These are phyloP conservation scores for Xylaria sp. DNA, from an alignment of 2,329 filamentous ascomycete genomes.

Conservation along the genomic window DNA sequence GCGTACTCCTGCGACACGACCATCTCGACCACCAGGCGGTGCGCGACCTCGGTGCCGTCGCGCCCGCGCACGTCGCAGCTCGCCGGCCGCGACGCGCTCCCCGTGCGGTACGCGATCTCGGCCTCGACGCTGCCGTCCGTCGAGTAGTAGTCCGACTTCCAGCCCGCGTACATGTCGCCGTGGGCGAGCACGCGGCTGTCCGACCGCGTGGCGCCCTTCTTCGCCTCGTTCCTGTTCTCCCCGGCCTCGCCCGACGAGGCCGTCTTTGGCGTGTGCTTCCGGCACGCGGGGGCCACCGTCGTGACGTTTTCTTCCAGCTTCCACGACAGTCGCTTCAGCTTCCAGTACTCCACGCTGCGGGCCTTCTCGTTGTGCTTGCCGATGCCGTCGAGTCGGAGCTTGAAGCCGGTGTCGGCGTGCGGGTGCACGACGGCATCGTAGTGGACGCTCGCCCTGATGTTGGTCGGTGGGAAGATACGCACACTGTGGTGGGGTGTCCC, in stretches of 20 bases:
- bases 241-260: slow-evolving; percentile 43
- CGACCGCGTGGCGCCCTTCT: slow-evolving; percentile 74
- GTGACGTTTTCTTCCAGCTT: slow-evolving; percentile 87
- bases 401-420: slow-evolving; percentile 78
- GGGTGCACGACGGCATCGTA: slow-evolving; percentile 86
- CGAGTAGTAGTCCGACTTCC: slow-evolving; percentile 75
- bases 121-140: slow-evolving; percentile 70
- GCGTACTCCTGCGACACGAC: slow-evolving; percentile 91
- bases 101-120: slow-evolving; percentile 75
- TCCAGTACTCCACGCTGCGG: slow-evolving; percentile 80
- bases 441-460: slow-evolving; percentile 84
- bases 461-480: slow-evolving; percentile 94
- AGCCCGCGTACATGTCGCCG: slow-evolving; percentile 82
- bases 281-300: slow-evolving; percentile 78
- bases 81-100: slow-evolving; percentile 63
- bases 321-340: slow-evolving; percentile 90
- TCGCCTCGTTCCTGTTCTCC: slow-evolving; percentile 31
- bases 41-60: slow-evolving; percentile 78
- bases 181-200: slow-evolving; percentile 79
- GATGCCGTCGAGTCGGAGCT: slow-evolving; percentile 85
- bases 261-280: slow-evolving; percentile 68
- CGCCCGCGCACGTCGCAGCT: slow-evolving; percentile 75
- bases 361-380: slow-evolving; percentile 70
- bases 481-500: slow-evolving; percentile 86
- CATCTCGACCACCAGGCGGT: slow-evolving; percentile 89